Percentiles rank a stretch among this genome's conserved stretches.
These are phyloP conservation scores for Globisporangium nunn DNA, from an alignment of 352 stramenopile species.

Conservation along the genomic window DNA sequence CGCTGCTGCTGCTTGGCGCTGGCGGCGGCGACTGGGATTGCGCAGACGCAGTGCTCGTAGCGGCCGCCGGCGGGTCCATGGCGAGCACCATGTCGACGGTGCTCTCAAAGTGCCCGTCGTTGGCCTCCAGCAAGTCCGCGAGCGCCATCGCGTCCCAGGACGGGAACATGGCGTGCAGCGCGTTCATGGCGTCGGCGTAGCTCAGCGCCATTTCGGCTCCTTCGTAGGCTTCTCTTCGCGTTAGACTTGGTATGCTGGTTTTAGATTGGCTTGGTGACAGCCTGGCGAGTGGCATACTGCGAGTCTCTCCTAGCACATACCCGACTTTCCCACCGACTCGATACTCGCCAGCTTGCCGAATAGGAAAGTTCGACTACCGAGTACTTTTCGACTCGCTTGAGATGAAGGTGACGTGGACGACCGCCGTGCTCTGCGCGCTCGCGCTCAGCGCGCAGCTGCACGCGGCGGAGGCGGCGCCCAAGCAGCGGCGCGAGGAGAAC, in stretches of 20 bases:
- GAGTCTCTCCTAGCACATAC: neutral
- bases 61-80: conserved; percentile 42
- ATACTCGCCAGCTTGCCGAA: neutral
- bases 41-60: neutral
- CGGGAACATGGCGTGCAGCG: conserved; percentile 71
- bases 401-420: conserved; percentile 14
- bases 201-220: conserved; percentile 37
- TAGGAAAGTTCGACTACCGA: neutral
- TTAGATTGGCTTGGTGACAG: neutral
- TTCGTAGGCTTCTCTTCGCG: conserved; percentile 3
- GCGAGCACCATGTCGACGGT: conserved; percentile 66
- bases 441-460: conserved; percentile 16
- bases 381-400: too few species aligned
- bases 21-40: neutral
- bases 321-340: neutral
- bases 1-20: neutral
- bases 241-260: neutral
- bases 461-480: conserved; percentile 13
- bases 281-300: too few species aligned
- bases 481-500: conserved; percentile 20
- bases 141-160: conserved; percentile 58
- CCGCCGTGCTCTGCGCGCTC: conserved; percentile 12
- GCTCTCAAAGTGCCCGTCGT: conserved; percentile 60
- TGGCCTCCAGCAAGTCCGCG: conserved; percentile 52
- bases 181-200: conserved; percentile 50